Evolutionary conservation across 164 flowering plant species (phyloP).

Genomic region (Chimonanthus salicifolius): DNA sequence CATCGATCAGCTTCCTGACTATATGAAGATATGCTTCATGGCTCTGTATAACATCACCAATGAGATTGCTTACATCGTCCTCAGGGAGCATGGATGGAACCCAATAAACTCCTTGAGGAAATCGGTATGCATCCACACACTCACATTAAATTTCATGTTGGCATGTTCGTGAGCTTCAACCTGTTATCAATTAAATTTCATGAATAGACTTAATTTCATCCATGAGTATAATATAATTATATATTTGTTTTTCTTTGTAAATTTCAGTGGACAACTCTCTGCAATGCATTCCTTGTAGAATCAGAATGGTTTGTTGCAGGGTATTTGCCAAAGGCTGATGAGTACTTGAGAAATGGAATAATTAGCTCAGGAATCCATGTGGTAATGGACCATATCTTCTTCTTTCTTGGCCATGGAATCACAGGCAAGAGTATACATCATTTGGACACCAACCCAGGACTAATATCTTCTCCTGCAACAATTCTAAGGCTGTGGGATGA

Average conservation of each 20-base stretch:
- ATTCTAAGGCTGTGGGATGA: slow-evolving; percentile 36
- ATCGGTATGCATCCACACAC: slow-evolving; percentile 19
- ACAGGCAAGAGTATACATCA: not conserved
- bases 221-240: too few relatives aligned
- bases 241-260: too few relatives aligned
- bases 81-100: slow-evolving; percentile 32
- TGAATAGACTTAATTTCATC: too few relatives aligned
- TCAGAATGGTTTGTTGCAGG: slow-evolving; percentile 25
- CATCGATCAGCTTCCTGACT: slow-evolving; percentile 25
- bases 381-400: slow-evolving; percentile 17
- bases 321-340: slow-evolving; percentile 27
- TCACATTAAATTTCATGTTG: too few relatives aligned
- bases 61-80: slow-evolving; percentile 21
- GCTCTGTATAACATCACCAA: slow-evolving; percentile 24
- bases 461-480: slow-evolving; percentile 11
- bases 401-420: slow-evolving; percentile 22
- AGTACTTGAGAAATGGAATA: slow-evolving; percentile 23
- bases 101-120: slow-evolving; percentile 30
- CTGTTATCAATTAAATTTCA: too few relatives aligned
- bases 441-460: slow-evolving; percentile 2
- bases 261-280: slow-evolving; percentile 9
- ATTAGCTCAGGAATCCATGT: slow-evolving; percentile 24
- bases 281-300: slow-evolving; percentile 24
- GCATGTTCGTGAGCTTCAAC: too few relatives aligned
- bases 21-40: slow-evolving; percentile 31